Conservation (phyloP, 257 asterid genomes). For the Primulina huaijiensis region DNA sequence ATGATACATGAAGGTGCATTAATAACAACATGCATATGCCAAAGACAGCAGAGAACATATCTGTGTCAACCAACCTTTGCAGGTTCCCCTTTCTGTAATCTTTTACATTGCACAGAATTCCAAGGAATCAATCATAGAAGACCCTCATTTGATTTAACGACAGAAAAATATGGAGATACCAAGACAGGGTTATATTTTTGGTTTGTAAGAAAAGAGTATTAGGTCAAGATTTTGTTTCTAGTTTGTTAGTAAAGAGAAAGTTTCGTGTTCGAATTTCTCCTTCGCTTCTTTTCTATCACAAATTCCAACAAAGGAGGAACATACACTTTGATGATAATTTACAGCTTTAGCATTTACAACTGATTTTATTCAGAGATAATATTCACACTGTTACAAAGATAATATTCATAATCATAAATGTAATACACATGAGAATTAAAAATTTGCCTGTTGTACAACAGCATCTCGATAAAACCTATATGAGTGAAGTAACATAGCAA, state of each 20-base stretch:
- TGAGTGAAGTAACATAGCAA: conserved; percentile 74
- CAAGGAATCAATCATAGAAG: conserved; percentile 6
- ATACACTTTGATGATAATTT: not conserved
- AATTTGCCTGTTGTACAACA: conserved; percentile 76
- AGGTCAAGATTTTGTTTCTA: not conserved
- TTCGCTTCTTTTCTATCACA: not conserved
- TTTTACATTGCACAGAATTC: not conserved
- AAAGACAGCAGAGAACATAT: conserved; percentile 2
- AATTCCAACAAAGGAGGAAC: conserved; percentile 12
- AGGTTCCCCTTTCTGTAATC: not conserved
- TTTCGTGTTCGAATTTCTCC: not conserved
- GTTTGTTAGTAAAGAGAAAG: not conserved
- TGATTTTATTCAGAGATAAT: not conserved
- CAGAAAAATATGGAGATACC: not conserved
- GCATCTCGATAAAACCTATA: conserved; percentile 96
- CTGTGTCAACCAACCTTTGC: not conserved
- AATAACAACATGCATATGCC: conserved; percentile 9
- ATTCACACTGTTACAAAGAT: not conserved
- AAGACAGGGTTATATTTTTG: not conserved
- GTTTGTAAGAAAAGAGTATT: not conserved
- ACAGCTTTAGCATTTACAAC: conserved; percentile 4
- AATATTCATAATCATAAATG: conserved; percentile 9
- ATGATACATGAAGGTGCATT: conserved; percentile 2
- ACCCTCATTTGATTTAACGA: conserved; percentile 8
- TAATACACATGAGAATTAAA: conserved; percentile 20